A percentile compares a stretch with the other conserved stretches of the same genome.
phyloP scores from a whole-genome alignment of 176 grass and related monocot species.

The Cenchrus americanus region DNA sequence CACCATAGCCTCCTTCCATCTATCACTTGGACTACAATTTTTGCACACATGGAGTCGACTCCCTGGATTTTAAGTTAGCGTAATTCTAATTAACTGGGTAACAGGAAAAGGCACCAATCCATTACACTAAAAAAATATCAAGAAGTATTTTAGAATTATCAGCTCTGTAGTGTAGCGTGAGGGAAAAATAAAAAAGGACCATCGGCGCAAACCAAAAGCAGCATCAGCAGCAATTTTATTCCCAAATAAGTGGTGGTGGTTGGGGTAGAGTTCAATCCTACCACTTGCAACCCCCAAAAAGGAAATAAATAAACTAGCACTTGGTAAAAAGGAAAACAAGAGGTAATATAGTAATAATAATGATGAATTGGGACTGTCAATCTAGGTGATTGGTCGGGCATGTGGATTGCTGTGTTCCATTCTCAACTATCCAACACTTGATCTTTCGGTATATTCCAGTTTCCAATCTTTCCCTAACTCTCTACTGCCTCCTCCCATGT shows the following conservation, averaged over 20 bases:
- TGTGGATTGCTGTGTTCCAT: constrained; percentile 9
- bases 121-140: background rate
- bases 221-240: background rate
- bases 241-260: background rate
- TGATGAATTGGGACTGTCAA: background rate
- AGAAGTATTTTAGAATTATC: constrained; percentile 20
- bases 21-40: background rate
- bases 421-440: background rate
- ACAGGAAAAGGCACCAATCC: background rate
- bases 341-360: background rate
- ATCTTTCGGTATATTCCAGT: background rate
- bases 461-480: background rate
- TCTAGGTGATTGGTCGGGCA: background rate
- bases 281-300: background rate
- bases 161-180: background rate
- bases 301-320: background rate
- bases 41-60: background rate
- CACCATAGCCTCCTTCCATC: background rate
- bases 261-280: background rate
- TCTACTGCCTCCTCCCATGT: background rate
- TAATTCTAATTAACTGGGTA: constrained; percentile 2
- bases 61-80: background rate
- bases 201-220: background rate
- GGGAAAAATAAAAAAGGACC: background rate
- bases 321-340: background rate